Evolutionary conservation across 2,329 filamentous ascomycete genomes (phyloP).

Genomic region (Calonectria pseudoturangicola): DNA sequence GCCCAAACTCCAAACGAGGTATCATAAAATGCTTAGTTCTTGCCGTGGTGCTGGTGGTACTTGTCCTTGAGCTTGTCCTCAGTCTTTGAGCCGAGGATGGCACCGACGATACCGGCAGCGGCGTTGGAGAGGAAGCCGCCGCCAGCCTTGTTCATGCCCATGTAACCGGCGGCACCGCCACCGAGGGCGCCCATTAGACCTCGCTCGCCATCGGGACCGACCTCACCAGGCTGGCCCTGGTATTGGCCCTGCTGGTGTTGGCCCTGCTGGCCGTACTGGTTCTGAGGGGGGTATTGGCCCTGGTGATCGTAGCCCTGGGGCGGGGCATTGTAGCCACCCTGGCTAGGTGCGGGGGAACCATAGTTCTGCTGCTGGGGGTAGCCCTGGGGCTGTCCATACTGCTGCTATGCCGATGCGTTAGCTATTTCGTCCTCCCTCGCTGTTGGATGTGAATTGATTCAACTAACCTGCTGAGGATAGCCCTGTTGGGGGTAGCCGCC

Average conservation of each 20-base stretch:
- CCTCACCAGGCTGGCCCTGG: conserved; percentile 53
- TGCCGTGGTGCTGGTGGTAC: conserved; percentile 52
- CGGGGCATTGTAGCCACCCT: conserved; percentile 49
- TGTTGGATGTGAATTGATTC: background rate
- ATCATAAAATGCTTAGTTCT: conserved; percentile 51
- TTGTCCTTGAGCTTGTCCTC: conserved; percentile 64
- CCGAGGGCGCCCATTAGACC: conserved; percentile 71
- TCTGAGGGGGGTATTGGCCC: conserved; percentile 48
- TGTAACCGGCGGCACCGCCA: conserved; percentile 72
- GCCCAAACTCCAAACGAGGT: conserved; percentile 25
- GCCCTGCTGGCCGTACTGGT: conserved; percentile 53
- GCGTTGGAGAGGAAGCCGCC: conserved; percentile 71
- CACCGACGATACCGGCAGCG: conserved; percentile 72
- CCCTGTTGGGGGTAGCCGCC: conserved; percentile 49
- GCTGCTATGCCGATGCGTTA: conserved; percentile 43
- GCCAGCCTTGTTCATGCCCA: conserved; percentile 72
- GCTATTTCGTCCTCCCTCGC: background rate
- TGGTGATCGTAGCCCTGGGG: conserved; percentile 47
- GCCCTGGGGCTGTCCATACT: conserved; percentile 42
- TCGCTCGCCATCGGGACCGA: conserved; percentile 67
- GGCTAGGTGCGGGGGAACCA: conserved; percentile 49
- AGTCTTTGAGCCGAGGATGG: conserved; percentile 64
- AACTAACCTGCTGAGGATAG: conserved; percentile 49
- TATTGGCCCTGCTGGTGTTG: conserved; percentile 52
- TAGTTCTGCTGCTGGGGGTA: conserved; percentile 54